Base-by-base conservation (phyloP, 108 stramenopile species). In the Skeletonema tropicum region DNA sequence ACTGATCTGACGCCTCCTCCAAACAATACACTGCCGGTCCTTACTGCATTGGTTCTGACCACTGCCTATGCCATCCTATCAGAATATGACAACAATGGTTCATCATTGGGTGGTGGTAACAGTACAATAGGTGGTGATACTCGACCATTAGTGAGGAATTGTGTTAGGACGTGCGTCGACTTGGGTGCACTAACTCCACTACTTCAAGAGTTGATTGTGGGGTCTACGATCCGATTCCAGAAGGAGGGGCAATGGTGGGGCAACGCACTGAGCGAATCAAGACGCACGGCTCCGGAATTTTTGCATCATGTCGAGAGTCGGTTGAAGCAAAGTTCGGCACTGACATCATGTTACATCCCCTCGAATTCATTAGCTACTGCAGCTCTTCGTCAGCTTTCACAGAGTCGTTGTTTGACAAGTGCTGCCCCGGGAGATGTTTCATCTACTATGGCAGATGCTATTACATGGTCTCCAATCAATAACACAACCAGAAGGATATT, bases 161-260 rank as follows among this genome's bases (percentile, higher is more conserved):
- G 80, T 52, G 80, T 81, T 12, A 55, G 73, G 26, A 64, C 80
- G 8, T 74, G 73, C 42, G 66, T 74, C 48, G 80, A 81, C 58
- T 68, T 81, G 2, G 80, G 72, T 25, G 64, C 73, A n/a, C 49
- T 74, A 23, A 33, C 68, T 25, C 30, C 57, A 6, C 59, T 81
- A 13, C 57, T 81, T 1, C 68, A 81, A 71, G 80, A 81, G 39
- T 17, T 81, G 1, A 71, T 81, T 38, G 68, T 74, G 17, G 70
- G 64, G 13, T 69, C 80, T 13, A 60, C 73, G 0, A 39, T 46
- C 0, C 14, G 80, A 31, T 81, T 81, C 48, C 67, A 63, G 5
- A 57, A 58, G 32, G 80, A 81, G 62, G 67, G 69, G 6, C 36
- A 49, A 5, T 42, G 55, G 39, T 81, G 80, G 80, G 57, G 69